Base-by-base conservation (phyloP, 2,329 filamentous ascomycete species). In the Paracoccidioides lutzii region DNA sequence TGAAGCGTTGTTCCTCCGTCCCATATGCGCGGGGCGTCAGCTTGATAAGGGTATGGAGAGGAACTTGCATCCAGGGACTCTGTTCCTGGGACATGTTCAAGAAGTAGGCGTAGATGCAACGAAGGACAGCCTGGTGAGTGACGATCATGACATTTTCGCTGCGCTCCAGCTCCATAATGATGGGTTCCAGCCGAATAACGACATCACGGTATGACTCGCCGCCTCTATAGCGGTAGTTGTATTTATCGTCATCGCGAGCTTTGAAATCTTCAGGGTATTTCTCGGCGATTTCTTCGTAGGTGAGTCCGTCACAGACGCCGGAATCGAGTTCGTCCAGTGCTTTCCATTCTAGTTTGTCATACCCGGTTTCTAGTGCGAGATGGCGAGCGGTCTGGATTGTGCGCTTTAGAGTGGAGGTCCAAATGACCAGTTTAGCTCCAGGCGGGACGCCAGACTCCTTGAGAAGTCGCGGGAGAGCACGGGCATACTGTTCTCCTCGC, bases 101-200 rank as follows among this genome's bases (percentile, higher is more conserved):
- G 71, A 97, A 98, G 72, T 98, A 98, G 35, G 93, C 89, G 68
- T 97, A 98, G 65, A 98, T 95, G 76, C 93, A 98, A 58, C 93
- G 83, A 59, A 98, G 78, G 38, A 98, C 91, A 12, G 93, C 93
- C 74, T 98, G 93, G 70, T 98, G 93, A 3, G 93, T 97, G 59
- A 98, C 90, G 63, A 98, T 97, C 58, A 98, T 82, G 62, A 98
- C 95, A 67, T 98, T 94, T 71, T 97, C 93, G 63, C 85, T 89
- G 59, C 93, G 83, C 72, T 98, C 93, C 53, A 98, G 78, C 70
- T 98, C 93, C 93, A 98, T 98, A 74, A 98, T 98, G 73, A 98
- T 98, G 59, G 93, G 93, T 68, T 98, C 93, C 0, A 98, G 83
- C 0, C 93, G 89, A 65, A 96, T 97, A 43, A 98, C 93, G 1